A percentile compares a stretch with the other conserved stretches of the same genome.
Conservation (phyloP, 164 flowering plant species). For the Sextonia rubra region DNA sequence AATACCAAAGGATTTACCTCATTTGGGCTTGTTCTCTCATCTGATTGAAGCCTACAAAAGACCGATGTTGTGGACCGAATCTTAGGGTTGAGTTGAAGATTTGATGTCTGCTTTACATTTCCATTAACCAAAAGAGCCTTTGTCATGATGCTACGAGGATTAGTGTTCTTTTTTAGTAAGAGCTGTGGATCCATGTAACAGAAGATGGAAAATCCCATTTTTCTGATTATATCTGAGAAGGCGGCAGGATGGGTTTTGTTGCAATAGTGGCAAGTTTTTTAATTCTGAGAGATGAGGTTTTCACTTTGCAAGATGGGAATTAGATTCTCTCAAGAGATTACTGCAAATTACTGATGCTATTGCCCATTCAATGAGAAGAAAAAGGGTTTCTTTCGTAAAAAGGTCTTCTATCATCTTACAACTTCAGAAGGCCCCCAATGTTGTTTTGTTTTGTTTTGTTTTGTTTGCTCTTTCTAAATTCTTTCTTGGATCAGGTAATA, state of each 20-base stretch:
- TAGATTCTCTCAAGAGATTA: background rate
- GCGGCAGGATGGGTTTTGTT: background rate
- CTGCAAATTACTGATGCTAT: background rate
- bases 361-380: no score
- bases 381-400: no score
- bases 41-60: slow-evolving; percentile 25
- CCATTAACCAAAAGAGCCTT: slow-evolving; percentile 12
- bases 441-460: no score
- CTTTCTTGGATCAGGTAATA: no score
- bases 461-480: no score
- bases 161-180: slow-evolving; percentile 7
- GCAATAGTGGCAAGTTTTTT: background rate
- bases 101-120: slow-evolving; percentile 3
- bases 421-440: no score
- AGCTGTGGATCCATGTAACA: slow-evolving; percentile 23
- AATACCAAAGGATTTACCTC: slow-evolving; percentile 40
- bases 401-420: no score
- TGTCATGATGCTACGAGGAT: slow-evolving; percentile 7
- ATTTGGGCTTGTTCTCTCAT: slow-evolving; percentile 65
- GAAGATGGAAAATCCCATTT: slow-evolving; percentile 35
- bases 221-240: background rate
- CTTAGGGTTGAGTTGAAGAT: slow-evolving; percentile 21
- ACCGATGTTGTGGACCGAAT: slow-evolving; percentile 13
- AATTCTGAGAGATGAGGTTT: background rate
- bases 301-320: background rate